Base-by-base conservation (phyloP, 169 alveolate species). In the Eimeria zaria region DNA sequence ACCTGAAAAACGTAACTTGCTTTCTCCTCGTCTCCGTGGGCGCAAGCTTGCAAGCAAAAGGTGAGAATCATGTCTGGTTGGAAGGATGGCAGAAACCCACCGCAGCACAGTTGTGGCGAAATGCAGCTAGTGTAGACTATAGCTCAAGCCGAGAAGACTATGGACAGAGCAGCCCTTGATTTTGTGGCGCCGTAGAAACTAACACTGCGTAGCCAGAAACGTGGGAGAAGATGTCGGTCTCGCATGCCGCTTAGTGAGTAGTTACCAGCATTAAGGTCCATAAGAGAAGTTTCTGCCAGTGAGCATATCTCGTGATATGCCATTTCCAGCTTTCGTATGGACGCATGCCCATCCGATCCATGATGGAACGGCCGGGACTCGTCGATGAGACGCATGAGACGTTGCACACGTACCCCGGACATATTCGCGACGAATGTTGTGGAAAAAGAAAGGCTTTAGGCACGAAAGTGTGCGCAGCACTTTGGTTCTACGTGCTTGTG, bases 31-130 rank as follows among this genome's bases (percentile, higher is more conserved):
- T 87, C 83, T 12, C 94, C 94, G 46, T 87, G 94, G 39, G 83
- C 94, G 69, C 94, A 87, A 53, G 94, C 94, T 41, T 87, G 83
- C 81, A 87, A 9, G 94, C 94, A 87, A 64, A 87, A 87, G 53
- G 83, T 33, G 22, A 62, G 81, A 39, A 87, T 44, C 94, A 87
- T 87, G 44, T 87, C 94, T 87, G 94, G 85, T 44, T 27, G 27
- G 30, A 46, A 27, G 44, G 48, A 44, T 27, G 62, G n/a, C 64
- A 27, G n/a, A 46, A 0, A 73, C 39, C 30, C 83, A 36, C 83
- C 55, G 6, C 53, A 36, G 0, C 48, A 73, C 33, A 39, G 22
- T 73, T 12, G 14, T 39, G 20, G 55, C 55, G 39, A 18, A 16
- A 4, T 14, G 8, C 6, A 20, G 27, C 55, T 4, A 7, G 53